These are phyloP conservation scores for Paraphoma sp. DNA, from an alignment of 2,329 filamentous ascomycete genomes.

Conservation along the genomic window DNA sequence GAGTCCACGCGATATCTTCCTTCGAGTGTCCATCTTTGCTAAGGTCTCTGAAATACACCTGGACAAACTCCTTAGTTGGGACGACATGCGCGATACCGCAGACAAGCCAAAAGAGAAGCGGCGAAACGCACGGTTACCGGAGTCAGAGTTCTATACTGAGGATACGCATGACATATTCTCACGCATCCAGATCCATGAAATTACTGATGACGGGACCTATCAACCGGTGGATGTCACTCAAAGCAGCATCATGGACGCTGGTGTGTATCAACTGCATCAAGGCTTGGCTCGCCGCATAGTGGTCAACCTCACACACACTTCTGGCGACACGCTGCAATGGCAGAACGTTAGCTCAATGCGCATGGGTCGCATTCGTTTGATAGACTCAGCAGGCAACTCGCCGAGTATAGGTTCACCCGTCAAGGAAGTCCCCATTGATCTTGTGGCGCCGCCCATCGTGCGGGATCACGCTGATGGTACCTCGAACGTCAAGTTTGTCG, in stretches of 20 bases:
- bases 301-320: constrained; percentile 89
- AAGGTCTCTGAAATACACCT: constrained; percentile 92
- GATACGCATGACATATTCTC: constrained; percentile 94
- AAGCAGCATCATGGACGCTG: constrained; percentile 80
- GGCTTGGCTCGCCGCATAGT: constrained; percentile 88
- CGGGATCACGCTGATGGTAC: constrained; percentile 90
- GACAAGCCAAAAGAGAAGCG: constrained; percentile 64
- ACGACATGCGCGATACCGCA: constrained; percentile 88
- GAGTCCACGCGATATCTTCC: constrained; percentile 73
- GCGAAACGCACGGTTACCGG: constrained; percentile 75
- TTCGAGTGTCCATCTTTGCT: constrained; percentile 91
- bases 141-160: constrained; percentile 91
- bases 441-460: constrained; percentile 78
- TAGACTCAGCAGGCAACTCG: constrained; percentile 85
- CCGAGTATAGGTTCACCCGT: constrained; percentile 76
- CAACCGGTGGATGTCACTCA: constrained; percentile 92
- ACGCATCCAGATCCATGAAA: constrained; percentile 85
- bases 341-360: constrained; percentile 78
- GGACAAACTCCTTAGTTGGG: constrained; percentile 97
- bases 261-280: constrained; percentile 93
- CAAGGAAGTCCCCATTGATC: constrained; percentile 76
- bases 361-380: constrained; percentile 79
- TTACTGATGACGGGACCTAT: constrained; percentile 90
- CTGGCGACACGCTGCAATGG: constrained; percentile 88
- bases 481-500: constrained; percentile 81